These are phyloP conservation scores for Pseudocercospora musae DNA, from an alignment of 2,329 filamentous ascomycete species.

Conservation along the genomic window DNA sequence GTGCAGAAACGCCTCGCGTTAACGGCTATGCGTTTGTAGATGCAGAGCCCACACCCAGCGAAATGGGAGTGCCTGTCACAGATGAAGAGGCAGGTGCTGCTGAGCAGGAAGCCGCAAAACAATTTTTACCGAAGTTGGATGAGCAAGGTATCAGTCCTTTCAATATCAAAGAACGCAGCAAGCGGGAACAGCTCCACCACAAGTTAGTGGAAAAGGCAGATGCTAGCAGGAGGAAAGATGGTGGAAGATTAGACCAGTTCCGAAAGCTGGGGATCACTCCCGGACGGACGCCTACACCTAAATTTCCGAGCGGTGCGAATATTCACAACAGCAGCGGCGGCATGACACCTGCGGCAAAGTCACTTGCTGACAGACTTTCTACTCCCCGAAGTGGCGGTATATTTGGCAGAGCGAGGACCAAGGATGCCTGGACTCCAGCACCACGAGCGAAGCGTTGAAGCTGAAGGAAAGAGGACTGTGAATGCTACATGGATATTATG, in stretches of 20 bases:
- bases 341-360: slow-evolving; percentile 71
- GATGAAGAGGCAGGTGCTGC: slow-evolving; percentile 35
- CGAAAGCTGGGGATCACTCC: slow-evolving; percentile 37
- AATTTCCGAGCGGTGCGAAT: slow-evolving; percentile 58
- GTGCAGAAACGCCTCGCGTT: slow-evolving; percentile 79
- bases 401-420: slow-evolving; percentile 15
- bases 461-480: neutral
- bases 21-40: slow-evolving; percentile 95
- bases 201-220: slow-evolving; percentile 81
- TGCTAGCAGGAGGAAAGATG: slow-evolving; percentile 63
- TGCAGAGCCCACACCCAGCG: slow-evolving; percentile 61
- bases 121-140: slow-evolving; percentile 47
- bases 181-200: slow-evolving; percentile 77
- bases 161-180: slow-evolving; percentile 68
- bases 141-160: slow-evolving; percentile 70
- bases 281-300: slow-evolving; percentile 62
- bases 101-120: slow-evolving; percentile 38
- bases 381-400: slow-evolving; percentile 31
- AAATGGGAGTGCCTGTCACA: slow-evolving; percentile 50
- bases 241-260: slow-evolving; percentile 40
- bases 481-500: neutral
- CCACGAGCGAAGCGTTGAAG: slow-evolving; percentile 18
- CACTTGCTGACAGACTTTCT: slow-evolving; percentile 63
- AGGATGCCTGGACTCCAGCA: slow-evolving; percentile 22
- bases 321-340: slow-evolving; percentile 45